Evolutionary conservation across 176 grass and related monocot genomes (phyloP), one percentile per base, ranked within the genome.

Genomic region (Musa itinerans): DNA sequence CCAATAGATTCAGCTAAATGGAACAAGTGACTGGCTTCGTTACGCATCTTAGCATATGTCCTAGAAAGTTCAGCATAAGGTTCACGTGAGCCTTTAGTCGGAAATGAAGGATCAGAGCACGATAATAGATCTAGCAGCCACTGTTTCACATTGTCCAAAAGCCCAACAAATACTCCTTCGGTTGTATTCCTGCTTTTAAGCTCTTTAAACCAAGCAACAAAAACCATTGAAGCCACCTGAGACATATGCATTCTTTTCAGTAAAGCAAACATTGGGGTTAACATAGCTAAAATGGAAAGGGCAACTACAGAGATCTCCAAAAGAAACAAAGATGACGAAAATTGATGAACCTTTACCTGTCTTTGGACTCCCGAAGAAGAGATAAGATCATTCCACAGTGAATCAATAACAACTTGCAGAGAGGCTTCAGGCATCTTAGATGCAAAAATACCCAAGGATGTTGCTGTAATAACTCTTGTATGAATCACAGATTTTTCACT

Each of bases 401-500:
- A 86, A 89, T 53, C 75, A 71, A 94, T 73, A 72, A 91, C 84
- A 86, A 99, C 84, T 70, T 91, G 86, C 86, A 87, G 89, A 22
- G 83, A 94, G 75, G 75, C 81, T 72, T 81, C 78, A 19, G 86
- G 88, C 84, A 99, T 85, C 81, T 91, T 93, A 24, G 88, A 94
- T 69, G 95, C 95, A 57, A 99, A 91, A 72, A 91, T 76, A 16
- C 95, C 95, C 84, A 99, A 86, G 58, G 95, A 88, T 73, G 82
- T 99, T 82, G 95, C 80, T 15, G 91, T 92, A 76, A 89, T 74
- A 51, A 99, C 95, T 56, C 95, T 83, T 58, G 95, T 99, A 70
- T 85, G 80, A 77, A 91, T 99, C 63, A 99, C 95, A 74, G 95
- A 99, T 84, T 91, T 99, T 52, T 99, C 95, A 78, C 88, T 81